phyloP scores from a whole-genome alignment of 805 yeast species.

The Teunomyces kruisii region DNA sequence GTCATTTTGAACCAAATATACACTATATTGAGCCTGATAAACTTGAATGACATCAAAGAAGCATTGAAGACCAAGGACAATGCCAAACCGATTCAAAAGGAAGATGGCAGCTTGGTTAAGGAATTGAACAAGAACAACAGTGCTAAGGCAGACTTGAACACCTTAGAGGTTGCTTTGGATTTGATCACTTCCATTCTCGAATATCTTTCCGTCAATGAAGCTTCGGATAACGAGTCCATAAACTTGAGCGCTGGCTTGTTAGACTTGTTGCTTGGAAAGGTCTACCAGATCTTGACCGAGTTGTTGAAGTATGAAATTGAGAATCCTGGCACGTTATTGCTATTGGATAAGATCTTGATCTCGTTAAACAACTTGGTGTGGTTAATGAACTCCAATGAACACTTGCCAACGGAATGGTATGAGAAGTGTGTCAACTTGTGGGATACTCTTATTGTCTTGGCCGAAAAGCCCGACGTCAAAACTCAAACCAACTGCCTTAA shows the following conservation, averaged over 20 bases:
- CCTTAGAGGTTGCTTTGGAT: constrained; percentile 69
- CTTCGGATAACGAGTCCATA: constrained; percentile 15
- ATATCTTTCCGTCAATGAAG: constrained; percentile 27
- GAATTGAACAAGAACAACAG: constrained; percentile 25
- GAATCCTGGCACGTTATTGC: constrained; percentile 28
- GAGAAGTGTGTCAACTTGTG: constrained; percentile 26
- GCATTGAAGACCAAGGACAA: constrained; percentile 3
- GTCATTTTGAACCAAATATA: neutral
- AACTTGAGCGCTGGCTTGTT: constrained; percentile 18
- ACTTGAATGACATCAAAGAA: neutral
- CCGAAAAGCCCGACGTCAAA: constrained; percentile 16
- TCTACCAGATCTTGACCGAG: constrained; percentile 35
- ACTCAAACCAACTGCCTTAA: constrained; percentile 33
- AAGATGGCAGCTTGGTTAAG: constrained; percentile 8
- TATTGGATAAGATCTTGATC: constrained; percentile 55
- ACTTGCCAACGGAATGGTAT: constrained; percentile 42
- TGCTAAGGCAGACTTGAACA: constrained; percentile 5
- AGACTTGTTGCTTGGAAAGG: constrained; percentile 18
- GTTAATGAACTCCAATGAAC: constrained; percentile 43
- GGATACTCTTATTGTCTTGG: constrained; percentile 20
- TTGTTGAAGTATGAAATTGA: constrained; percentile 36
- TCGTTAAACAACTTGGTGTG: constrained; percentile 73
- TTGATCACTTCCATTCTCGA: constrained; percentile 75
- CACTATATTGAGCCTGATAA: constrained; percentile 1
- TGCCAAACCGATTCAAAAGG: constrained; percentile 5